These are phyloP conservation scores for Solanum phureja DNA, from an alignment of 257 asterid species.

Conservation along the genomic window DNA sequence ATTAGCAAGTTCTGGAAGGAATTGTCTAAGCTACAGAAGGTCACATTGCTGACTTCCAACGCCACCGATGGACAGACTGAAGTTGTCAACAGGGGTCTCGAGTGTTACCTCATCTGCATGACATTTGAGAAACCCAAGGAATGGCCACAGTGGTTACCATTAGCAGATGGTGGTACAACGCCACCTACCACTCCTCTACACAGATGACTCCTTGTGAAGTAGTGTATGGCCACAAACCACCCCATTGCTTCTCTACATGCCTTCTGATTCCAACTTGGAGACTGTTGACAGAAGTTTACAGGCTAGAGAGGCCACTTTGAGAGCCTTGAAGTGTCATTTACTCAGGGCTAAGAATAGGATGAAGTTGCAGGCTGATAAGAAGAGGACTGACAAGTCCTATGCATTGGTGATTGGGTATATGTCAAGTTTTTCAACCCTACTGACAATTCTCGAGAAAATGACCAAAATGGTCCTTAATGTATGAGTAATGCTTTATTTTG, in stretches of 20 bases:
- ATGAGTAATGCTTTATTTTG: too few species aligned
- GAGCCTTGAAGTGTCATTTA: neutral
- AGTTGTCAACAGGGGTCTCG: neutral
- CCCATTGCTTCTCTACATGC: neutral
- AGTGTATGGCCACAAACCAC: neutral
- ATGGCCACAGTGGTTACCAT: neutral
- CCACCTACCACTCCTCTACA: neutral
- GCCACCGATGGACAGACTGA: neutral
- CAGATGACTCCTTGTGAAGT: neutral
- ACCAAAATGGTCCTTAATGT: too few species aligned
- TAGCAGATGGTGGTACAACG: neutral
- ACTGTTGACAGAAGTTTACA: neutral
- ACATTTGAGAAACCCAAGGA: neutral
- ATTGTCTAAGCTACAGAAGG: neutral
- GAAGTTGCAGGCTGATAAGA: neutral
- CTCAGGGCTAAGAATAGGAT: neutral
- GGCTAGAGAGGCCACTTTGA: neutral
- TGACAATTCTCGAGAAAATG: neutral
- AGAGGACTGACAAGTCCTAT: neutral
- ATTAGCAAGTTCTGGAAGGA: neutral
- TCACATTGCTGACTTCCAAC: neutral
- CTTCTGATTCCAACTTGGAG: neutral
- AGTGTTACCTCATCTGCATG: neutral
- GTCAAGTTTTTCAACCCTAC: neutral
- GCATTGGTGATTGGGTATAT: neutral